Conservation (phyloP, 2,329 filamentous ascomycete species). For the Parastagonospora nodorum region DNA sequence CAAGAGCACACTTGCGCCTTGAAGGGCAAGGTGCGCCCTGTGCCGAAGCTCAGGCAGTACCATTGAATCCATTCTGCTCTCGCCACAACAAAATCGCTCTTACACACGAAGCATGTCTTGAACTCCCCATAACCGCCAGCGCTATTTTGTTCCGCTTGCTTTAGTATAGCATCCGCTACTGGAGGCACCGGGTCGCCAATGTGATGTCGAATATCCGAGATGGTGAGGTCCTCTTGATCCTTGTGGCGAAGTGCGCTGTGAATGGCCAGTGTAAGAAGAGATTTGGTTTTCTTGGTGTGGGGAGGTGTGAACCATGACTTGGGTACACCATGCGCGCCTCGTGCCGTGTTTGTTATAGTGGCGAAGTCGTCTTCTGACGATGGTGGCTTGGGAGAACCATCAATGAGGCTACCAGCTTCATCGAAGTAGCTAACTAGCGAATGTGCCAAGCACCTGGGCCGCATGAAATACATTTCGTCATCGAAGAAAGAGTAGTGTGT, state of each 20-base stretch:
- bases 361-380: constrained; percentile 9
- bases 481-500: no score
- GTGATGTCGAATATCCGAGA: constrained; percentile 8
- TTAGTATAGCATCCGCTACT: constrained; percentile 18
- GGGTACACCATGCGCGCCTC: constrained; percentile 22
- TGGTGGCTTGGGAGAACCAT: constrained; percentile 14
- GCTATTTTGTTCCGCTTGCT: constrained; percentile 16
- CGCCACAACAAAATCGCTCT: constrained; percentile 31
- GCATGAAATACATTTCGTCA: no score
- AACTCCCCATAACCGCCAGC: constrained; percentile 20
- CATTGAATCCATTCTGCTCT: constrained; percentile 42
- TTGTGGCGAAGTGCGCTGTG: constrained; percentile 15
- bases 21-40: constrained; percentile 17
- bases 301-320: constrained; percentile 23
- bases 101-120: constrained; percentile 33
- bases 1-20: constrained; percentile 38
- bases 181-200: constrained; percentile 10
- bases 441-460: constrained; percentile 20
- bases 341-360: constrained; percentile 23
- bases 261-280: constrained; percentile 21
- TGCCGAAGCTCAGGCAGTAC: constrained; percentile 15
- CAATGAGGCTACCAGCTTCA: constrained; percentile 17
- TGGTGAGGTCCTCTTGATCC: constrained; percentile 3
- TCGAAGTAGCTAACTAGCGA: constrained; percentile 30
- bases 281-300: constrained; percentile 5